phyloP scores from a whole-genome alignment of 371 early-diverging fungal species.

The Mucor irregularis region DNA sequence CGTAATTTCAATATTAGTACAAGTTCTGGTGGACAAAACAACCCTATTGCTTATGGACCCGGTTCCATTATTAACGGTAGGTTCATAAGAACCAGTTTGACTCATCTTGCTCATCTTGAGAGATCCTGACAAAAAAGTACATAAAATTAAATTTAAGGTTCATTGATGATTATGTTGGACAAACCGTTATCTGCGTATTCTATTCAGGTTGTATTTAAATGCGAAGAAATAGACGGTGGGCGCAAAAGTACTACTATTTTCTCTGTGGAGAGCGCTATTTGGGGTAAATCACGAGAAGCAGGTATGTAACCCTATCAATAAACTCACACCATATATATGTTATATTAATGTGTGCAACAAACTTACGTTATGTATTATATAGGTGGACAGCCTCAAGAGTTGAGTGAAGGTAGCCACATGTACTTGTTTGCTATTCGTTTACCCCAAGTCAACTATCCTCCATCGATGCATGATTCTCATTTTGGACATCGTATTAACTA shows the following conservation, averaged over 20 bases:
- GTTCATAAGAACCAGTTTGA: too few species aligned
- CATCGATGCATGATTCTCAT: slow-evolving; percentile 36
- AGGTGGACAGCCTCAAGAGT: slow-evolving; percentile 4
- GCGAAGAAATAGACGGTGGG: slow-evolving; percentile 22
- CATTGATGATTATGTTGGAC: slow-evolving; percentile 36
- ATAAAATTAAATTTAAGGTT: slow-evolving; percentile 24
- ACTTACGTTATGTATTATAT: too few species aligned
- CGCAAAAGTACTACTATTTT: slow-evolving; percentile 20
- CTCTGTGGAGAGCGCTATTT: slow-evolving; percentile 28
- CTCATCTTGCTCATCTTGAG: background rate
- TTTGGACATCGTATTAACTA: slow-evolving; percentile 37
- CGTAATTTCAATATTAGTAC: slow-evolving; percentile 26
- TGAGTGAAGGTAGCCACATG: slow-evolving; percentile 37
- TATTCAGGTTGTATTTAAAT: slow-evolving; percentile 38
- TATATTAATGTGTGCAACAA: too few species aligned
- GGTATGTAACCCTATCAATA: background rate
- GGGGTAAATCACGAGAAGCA: slow-evolving; percentile 20
- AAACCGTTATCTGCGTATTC: slow-evolving; percentile 25
- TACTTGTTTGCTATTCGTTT: slow-evolving; percentile 44
- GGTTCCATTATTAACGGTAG: slow-evolving; percentile 45
- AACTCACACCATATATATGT: too few species aligned
- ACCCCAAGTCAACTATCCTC: slow-evolving; percentile 46
- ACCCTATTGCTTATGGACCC: slow-evolving; percentile 46
- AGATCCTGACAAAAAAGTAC: background rate
- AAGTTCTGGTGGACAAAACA: slow-evolving; percentile 28